phyloP scores from a whole-genome alignment of 2,329 filamentous ascomycete species.

The Botrytis fragariae region DNA sequence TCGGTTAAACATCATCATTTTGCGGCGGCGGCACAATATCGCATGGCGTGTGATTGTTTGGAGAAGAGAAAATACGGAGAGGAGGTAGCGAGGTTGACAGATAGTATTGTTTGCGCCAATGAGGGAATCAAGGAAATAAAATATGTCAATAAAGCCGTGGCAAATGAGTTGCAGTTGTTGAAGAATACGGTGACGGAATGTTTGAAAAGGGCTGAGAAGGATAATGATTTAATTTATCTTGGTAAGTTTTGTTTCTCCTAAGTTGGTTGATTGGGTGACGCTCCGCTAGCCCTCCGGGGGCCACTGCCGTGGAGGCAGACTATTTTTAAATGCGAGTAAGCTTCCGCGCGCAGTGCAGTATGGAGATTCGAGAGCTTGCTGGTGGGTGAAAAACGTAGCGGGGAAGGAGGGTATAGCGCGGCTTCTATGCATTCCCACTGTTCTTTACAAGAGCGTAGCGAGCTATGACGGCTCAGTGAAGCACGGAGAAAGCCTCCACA shows the following conservation, averaged over 20 bases:
- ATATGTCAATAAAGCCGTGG: conserved; percentile 77
- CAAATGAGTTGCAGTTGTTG: conserved; percentile 77
- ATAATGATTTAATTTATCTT: conserved; percentile 95
- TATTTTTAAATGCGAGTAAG: not conserved
- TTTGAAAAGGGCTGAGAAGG: conserved; percentile 86
- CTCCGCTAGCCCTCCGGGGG: conserved; percentile 12
- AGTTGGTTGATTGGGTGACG: not conserved
- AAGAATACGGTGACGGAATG: conserved; percentile 84
- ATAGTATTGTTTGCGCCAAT: conserved; percentile 77
- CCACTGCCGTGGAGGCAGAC: conserved; percentile 9
- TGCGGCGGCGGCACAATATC: conserved; percentile 89
- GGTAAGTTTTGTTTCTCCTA: conserved; percentile 46
- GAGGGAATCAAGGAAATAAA: conserved; percentile 83
- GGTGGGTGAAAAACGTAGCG: not conserved
- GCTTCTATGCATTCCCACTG: not conserved
- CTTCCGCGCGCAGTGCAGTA: not conserved
- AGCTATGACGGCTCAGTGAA: not conserved
- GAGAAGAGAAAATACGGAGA: conserved; percentile 96
- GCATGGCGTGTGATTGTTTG: conserved; percentile 84
- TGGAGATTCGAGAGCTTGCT: not conserved
- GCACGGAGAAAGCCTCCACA: not conserved
- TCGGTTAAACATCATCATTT: conserved; percentile 97
- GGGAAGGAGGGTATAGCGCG: too few species aligned
- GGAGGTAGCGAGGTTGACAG: conserved; percentile 81
- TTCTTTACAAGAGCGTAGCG: not conserved